These are phyloP conservation scores for Aspergillus wentii DNA, from an alignment of 495 filamentous ascomycete genomes.

Conservation along the genomic window DNA sequence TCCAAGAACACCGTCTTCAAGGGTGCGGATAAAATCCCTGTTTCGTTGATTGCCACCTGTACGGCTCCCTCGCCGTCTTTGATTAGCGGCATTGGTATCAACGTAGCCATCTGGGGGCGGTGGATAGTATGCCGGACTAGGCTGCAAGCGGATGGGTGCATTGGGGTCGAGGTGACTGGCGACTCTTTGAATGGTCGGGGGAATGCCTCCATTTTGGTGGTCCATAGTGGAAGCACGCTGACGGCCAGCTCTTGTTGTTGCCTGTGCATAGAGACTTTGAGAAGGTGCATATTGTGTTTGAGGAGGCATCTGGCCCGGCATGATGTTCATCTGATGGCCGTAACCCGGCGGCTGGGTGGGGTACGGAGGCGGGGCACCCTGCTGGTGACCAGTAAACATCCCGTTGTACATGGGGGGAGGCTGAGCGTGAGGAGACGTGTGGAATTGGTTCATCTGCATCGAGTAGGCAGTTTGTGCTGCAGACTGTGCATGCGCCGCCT, in stretches of 20 bases:
- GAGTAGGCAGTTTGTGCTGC: constrained; percentile 46
- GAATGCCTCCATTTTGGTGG: constrained; percentile 85
- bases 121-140: constrained; percentile 95
- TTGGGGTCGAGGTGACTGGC: constrained; percentile 94
- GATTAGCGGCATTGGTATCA: constrained; percentile 55
- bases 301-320: constrained; percentile 67
- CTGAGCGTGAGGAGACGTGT: constrained; percentile 42
- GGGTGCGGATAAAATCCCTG: constrained; percentile 84
- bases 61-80: constrained; percentile 73
- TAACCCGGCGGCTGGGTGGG: constrained; percentile 62
- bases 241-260: constrained; percentile 72
- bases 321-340: constrained; percentile 70
- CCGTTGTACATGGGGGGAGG: constrained; percentile 72
- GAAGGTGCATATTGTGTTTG: constrained; percentile 62
- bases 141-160: constrained; percentile 89
- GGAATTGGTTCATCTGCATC: constrained; percentile 58
- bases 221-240: constrained; percentile 96
- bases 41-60: constrained; percentile 59
- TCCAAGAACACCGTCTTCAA: constrained; percentile 82
- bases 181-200: constrained; percentile 89
- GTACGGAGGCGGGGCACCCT: constrained; percentile 83
- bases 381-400: constrained; percentile 69
- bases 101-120: constrained; percentile 85
- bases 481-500: constrained; percentile 59
- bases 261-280: constrained; percentile 80